Conservation (phyloP, 73 alveolate species). For the Stentor roeselii region DNA sequence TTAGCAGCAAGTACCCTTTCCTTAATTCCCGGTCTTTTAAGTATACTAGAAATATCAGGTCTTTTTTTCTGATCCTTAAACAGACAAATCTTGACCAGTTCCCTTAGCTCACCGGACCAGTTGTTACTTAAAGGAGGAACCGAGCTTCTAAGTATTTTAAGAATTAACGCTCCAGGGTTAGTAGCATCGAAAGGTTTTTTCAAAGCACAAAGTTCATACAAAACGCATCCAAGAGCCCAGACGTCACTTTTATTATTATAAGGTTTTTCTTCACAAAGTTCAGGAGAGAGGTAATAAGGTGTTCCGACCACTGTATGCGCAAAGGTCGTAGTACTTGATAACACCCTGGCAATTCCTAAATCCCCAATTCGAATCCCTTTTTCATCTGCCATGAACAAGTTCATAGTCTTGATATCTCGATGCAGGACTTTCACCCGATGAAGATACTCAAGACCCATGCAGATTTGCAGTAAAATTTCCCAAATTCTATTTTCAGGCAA, state of each 20-base stretch:
- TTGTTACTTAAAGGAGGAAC: slow-evolving; percentile 83
- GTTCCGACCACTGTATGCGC: slow-evolving; percentile 83
- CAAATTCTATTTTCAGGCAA: slow-evolving; percentile 32
- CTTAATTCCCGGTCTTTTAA: slow-evolving; percentile 30
- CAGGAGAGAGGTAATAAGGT: slow-evolving; percentile 79
- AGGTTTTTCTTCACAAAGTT: slow-evolving; percentile 80
- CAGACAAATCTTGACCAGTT: slow-evolving; percentile 75
- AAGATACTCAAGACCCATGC: slow-evolving; percentile 39
- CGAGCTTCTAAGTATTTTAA: slow-evolving; percentile 87
- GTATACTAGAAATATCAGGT: slow-evolving; percentile 79
- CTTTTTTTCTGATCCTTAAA: slow-evolving; percentile 82
- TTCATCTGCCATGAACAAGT: slow-evolving; percentile 51
- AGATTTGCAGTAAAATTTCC: slow-evolving; percentile 31
- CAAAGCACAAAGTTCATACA: slow-evolving; percentile 90
- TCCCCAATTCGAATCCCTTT: slow-evolving; percentile 62
- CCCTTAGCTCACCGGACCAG: slow-evolving; percentile 74
- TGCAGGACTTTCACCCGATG: slow-evolving; percentile 66
- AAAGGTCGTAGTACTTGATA: slow-evolving; percentile 46
- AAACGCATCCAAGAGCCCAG: slow-evolving; percentile 88
- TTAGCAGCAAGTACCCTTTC: slow-evolving; percentile 37
- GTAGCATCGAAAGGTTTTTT: slow-evolving; percentile 92
- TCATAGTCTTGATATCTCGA: slow-evolving; percentile 67
- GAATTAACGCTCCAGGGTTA: slow-evolving; percentile 84
- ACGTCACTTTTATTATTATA: slow-evolving; percentile 68
- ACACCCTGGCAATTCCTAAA: slow-evolving; percentile 68